Evolutionary conservation across 2,329 filamentous ascomycete species (phyloP).

Genomic region (Fusarium zealandicum): DNA sequence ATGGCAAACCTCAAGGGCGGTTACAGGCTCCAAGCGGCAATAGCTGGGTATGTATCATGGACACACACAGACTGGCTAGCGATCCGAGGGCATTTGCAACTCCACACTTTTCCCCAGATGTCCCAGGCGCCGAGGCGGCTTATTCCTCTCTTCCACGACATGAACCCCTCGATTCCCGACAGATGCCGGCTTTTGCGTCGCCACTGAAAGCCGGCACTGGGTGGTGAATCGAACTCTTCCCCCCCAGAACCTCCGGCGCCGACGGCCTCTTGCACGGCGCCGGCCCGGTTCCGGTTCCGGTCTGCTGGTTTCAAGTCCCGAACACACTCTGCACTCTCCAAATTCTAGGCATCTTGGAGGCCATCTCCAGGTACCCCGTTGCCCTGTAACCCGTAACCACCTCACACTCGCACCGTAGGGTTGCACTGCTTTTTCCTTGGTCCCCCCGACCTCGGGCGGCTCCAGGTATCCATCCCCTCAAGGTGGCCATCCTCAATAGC

Average conservation of each 20-base stretch:
- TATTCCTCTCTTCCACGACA: no score
- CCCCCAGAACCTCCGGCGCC: slow-evolving; percentile 15
- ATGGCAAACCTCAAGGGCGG: slow-evolving; percentile 20
- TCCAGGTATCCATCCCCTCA: slow-evolving; percentile 1
- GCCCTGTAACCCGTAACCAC: not conserved
- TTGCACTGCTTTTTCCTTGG: slow-evolving; percentile 1
- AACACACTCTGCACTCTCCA: not conserved
- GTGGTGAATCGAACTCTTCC: not conserved
- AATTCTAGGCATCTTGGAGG: slow-evolving; percentile 8
- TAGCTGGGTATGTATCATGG: slow-evolving; percentile 3
- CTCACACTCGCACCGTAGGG: not conserved
- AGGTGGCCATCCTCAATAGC: not conserved
- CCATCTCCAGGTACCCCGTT: slow-evolving; percentile 6
- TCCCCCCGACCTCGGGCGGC: slow-evolving; percentile 30
- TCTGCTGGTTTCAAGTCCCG: slow-evolving; percentile 6
- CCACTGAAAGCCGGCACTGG: slow-evolving; percentile 23
- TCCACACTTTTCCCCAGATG: slow-evolving; percentile 25
- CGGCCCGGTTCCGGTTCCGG: slow-evolving; percentile 34
- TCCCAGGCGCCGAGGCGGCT: slow-evolving; percentile 3
- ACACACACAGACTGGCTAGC: slow-evolving; percentile 8
- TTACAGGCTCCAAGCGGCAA: slow-evolving; percentile 1
- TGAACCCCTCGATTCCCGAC: slow-evolving; percentile 33
- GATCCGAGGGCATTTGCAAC: slow-evolving; percentile 1
- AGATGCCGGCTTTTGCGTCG: slow-evolving; percentile 23
- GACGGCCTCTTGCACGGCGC: not conserved